phyloP scores from a whole-genome alignment of 2,329 filamentous ascomycete species.

The Venturia aucupariae region DNA sequence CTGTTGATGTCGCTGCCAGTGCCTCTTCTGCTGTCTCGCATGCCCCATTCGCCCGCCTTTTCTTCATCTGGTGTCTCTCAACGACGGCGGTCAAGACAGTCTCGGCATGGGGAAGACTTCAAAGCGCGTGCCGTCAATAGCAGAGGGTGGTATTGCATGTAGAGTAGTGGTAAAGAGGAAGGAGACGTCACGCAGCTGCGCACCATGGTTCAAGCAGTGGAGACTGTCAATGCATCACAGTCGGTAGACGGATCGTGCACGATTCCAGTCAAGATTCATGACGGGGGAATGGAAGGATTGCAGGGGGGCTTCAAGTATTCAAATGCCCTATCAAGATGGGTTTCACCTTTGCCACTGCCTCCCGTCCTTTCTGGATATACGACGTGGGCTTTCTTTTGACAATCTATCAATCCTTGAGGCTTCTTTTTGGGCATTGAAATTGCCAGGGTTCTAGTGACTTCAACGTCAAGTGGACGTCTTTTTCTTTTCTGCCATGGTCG shows the following conservation, averaged over 20 bases:
- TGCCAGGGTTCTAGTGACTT: not conserved
- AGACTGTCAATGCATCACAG: not conserved
- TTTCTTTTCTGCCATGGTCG: too few relatives aligned
- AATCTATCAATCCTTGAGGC: not conserved
- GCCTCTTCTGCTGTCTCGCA: not conserved
- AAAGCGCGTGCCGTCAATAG: not conserved
- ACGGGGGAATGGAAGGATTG: too few relatives aligned
- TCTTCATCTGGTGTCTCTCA: not conserved
- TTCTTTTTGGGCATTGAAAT: not conserved
- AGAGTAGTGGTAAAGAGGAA: not conserved
- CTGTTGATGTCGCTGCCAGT: not conserved
- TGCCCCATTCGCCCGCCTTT: not conserved
- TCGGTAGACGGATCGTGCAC: not conserved
- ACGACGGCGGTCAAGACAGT: not conserved
- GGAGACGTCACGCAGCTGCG: not conserved
- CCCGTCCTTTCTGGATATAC: not conserved
- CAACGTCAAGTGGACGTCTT: not conserved
- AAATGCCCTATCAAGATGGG: not conserved
- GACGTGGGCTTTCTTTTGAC: not conserved
- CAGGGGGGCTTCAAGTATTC: not conserved
- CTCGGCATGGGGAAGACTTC: not conserved
- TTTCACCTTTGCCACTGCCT: not conserved
- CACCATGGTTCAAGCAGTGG: too few relatives aligned
- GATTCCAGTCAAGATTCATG: not conserved
- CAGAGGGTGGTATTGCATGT: not conserved